Evolutionary conservation across 352 stramenopile species (phyloP).

Genomic region (Phytopythium chamaehyphon): DNA sequence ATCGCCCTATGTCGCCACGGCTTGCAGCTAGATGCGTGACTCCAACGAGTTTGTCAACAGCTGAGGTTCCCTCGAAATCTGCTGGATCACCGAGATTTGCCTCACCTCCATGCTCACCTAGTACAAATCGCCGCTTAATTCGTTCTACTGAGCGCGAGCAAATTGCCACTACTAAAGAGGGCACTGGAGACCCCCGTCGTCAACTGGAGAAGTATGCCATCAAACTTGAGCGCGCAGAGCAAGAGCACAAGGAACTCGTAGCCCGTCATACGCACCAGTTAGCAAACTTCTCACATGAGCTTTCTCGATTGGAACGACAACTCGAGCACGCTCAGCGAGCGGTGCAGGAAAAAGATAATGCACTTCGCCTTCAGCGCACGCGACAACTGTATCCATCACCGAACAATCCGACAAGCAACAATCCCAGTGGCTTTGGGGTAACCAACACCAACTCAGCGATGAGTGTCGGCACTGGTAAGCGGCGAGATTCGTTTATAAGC

Average conservation of each 20-base stretch:
- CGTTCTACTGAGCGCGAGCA: no score
- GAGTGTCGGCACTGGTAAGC: not conserved
- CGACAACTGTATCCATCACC: slow-evolving; percentile 38
- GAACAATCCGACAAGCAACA: not conserved
- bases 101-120: no score
- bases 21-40: not conserved
- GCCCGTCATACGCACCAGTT: slow-evolving; percentile 55
- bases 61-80: no score
- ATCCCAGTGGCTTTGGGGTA: not conserved
- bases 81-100: no score
- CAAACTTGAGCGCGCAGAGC: slow-evolving; percentile 40
- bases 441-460: not conserved
- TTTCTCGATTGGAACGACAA: slow-evolving; percentile 63
- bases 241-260: slow-evolving; percentile 43
- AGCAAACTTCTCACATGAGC: slow-evolving; percentile 60
- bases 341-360: slow-evolving; percentile 56
- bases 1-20: not conserved
- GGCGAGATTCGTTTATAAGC: slow-evolving; percentile 1
- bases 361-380: slow-evolving; percentile 47
- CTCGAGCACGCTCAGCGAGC: slow-evolving; percentile 45
- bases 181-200: no score
- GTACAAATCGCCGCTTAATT: no score
- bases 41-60: no score
- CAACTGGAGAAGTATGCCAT: slow-evolving; percentile 17
- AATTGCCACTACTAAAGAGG: not conserved